Evolutionary conservation across 1,139 yeast genomes (phyloP).

Genomic region (Blastobotrys proliferans): DNA sequence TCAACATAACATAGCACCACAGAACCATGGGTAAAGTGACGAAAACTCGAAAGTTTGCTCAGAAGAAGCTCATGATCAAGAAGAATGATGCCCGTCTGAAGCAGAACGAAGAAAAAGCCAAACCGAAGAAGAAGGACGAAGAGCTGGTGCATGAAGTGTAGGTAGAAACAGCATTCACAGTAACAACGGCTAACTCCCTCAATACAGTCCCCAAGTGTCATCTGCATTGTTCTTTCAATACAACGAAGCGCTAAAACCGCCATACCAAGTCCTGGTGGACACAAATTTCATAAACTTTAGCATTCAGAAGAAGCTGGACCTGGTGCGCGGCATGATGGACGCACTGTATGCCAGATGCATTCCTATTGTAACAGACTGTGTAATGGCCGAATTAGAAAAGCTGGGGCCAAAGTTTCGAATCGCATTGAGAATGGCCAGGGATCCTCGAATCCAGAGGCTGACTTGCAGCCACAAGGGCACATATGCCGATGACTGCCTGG

Average conservation of each 20-base stretch:
- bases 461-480: constrained; percentile 93
- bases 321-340: constrained; percentile 95
- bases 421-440: constrained; percentile 87
- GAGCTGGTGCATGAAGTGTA: constrained; percentile 75
- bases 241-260: constrained; percentile 91
- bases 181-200: too few species aligned
- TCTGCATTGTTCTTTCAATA: constrained; percentile 93
- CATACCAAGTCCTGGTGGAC: constrained; percentile 91
- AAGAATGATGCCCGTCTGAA: constrained; percentile 66
- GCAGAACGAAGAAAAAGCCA: constrained; percentile 38
- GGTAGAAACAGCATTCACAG: too few species aligned
- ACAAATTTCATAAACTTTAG: constrained; percentile 95
- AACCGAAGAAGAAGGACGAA: constrained; percentile 51
- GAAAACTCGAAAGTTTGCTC: constrained; percentile 95
- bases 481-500: constrained; percentile 96
- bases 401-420: constrained; percentile 92
- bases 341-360: constrained; percentile 90
- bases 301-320: constrained; percentile 88
- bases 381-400: constrained; percentile 95
- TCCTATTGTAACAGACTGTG: constrained; percentile 95
- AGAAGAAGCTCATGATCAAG: constrained; percentile 74
- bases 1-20: not conserved
- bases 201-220: constrained; percentile 97
- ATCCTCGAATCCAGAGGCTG: constrained; percentile 82
- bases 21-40: constrained; percentile 85